These are phyloP conservation scores for Lophium mytilinum DNA, from an alignment of 495 filamentous ascomycete genomes.

Conservation along the genomic window DNA sequence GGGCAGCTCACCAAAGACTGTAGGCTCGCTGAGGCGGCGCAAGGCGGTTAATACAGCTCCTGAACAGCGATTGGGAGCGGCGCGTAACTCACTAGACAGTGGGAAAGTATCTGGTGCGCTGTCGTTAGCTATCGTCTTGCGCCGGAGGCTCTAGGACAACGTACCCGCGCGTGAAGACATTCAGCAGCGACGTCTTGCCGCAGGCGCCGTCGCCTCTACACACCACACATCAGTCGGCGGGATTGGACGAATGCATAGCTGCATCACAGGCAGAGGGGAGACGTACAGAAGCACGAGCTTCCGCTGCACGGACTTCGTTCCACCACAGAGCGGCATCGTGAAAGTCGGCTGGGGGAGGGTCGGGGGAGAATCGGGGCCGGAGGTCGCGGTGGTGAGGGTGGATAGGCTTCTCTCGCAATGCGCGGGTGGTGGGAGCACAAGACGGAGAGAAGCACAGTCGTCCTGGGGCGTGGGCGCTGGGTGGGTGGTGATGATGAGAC, in stretches of 20 bases:
- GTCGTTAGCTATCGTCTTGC: not conserved
- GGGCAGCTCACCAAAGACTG: constrained; percentile 66
- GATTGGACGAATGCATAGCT: too few species aligned
- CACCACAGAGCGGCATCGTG: constrained; percentile 54
- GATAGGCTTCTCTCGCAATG: too few species aligned
- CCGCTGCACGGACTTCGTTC: constrained; percentile 76
- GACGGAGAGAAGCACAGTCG: too few species aligned
- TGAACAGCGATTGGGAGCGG: not conserved
- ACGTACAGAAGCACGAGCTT: constrained; percentile 96
- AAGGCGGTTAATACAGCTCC: constrained; percentile 27
- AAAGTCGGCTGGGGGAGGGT: constrained; percentile 28
- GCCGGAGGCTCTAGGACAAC: not conserved
- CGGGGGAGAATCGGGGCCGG: constrained; percentile 1
- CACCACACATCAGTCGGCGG: constrained; percentile 1
- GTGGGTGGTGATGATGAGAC: too few species aligned
- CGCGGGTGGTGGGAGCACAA: too few species aligned
- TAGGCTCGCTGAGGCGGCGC: constrained; percentile 60
- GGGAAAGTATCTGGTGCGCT: constrained; percentile 72
- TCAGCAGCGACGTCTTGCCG: constrained; percentile 93
- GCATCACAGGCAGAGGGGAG: not conserved
- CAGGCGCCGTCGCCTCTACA: constrained; percentile 89
- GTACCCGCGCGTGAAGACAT: constrained; percentile 97
- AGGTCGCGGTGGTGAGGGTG: too few species aligned
- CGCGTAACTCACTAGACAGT: constrained; percentile 71
- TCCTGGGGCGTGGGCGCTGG: too few species aligned